These are phyloP conservation scores for Arachnomyces sp. DNA, from an alignment of 2,329 filamentous ascomycete genomes.

Conservation along the genomic window DNA sequence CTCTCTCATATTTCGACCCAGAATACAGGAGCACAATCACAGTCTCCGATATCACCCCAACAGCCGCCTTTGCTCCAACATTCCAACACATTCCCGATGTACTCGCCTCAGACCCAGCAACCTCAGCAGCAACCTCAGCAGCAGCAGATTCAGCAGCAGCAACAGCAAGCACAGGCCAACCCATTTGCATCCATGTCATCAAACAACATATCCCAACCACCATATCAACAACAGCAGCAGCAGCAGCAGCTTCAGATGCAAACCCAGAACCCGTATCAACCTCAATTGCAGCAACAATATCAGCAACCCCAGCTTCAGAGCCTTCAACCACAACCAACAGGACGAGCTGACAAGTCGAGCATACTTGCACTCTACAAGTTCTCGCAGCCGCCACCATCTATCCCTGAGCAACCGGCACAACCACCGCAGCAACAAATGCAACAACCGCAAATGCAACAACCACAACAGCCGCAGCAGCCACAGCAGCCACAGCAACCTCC, in stretches of 20 bases:
- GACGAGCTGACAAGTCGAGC: slow-evolving; percentile 39
- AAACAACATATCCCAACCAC: slow-evolving; percentile 18
- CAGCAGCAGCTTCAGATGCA: slow-evolving; percentile 19
- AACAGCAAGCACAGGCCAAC: slow-evolving; percentile 4
- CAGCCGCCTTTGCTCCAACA: slow-evolving; percentile 7
- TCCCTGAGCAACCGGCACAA: slow-evolving; percentile 25
- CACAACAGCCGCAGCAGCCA: slow-evolving; percentile 17
- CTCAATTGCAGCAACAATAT: slow-evolving; percentile 14
- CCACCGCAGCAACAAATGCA: slow-evolving; percentile 16
- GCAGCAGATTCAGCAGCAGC: slow-evolving; percentile 9
- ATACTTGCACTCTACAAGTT: slow-evolving; percentile 42
- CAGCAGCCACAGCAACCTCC: slow-evolving; percentile 18
- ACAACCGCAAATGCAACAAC: slow-evolving; percentile 8
- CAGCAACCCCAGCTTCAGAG: slow-evolving; percentile 19
- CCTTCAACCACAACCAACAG: slow-evolving; percentile 33
- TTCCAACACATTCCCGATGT: neutral
- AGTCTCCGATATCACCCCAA: neutral
- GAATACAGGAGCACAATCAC: no score
- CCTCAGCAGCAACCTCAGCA: slow-evolving; percentile 10
- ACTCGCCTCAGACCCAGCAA: slow-evolving; percentile 7
- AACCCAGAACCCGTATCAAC: slow-evolving; percentile 12
- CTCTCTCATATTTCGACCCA: slow-evolving; percentile 2
- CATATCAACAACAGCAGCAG: slow-evolving; percentile 14
- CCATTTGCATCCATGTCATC: slow-evolving; percentile 14
- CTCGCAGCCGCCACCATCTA: slow-evolving; percentile 29